These are phyloP conservation scores for Myriosclerotinia scirpicola DNA, from an alignment of 2,329 filamentous ascomycete species.

Conservation along the genomic window DNA sequence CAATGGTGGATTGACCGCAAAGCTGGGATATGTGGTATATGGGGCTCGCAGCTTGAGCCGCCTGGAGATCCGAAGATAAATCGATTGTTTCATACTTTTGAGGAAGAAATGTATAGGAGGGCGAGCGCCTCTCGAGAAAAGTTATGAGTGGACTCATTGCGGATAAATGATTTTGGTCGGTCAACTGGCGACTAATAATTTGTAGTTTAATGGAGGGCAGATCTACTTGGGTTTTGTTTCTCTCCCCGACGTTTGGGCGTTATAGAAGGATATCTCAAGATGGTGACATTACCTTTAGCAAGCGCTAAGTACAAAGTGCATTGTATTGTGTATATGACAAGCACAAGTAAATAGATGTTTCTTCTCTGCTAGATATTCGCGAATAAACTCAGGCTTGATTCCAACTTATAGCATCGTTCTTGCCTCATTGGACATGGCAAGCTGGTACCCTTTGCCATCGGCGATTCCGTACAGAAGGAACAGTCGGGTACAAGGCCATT, in stretches of 20 bases:
- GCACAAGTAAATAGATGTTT: not conserved
- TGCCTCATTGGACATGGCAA: not conserved
- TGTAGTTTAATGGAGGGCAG: not conserved
- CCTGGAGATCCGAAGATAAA: slow-evolving; percentile 44
- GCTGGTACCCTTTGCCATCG: not conserved
- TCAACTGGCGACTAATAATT: not conserved
- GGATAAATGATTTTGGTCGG: not conserved
- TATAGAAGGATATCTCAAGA: not conserved
- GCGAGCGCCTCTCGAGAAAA: slow-evolving; percentile 11
- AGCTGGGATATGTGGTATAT: slow-evolving; percentile 45
- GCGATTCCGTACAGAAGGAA: not conserved
- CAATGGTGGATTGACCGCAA: slow-evolving; percentile 48
- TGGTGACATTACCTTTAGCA: not conserved
- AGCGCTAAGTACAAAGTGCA: not conserved
- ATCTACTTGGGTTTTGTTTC: not conserved
- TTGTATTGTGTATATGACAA: not conserved
- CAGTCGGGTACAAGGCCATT: not conserved
- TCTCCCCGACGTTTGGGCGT: not conserved
- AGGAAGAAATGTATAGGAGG: slow-evolving; percentile 44
- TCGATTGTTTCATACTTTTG: slow-evolving; percentile 42
- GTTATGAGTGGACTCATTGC: not conserved
- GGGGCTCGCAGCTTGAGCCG: slow-evolving; percentile 47
- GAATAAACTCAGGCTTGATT: not conserved
- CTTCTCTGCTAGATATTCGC: too few species aligned
- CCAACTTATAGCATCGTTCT: not conserved